These are phyloP conservation scores for Fusarium sp. DNA, from an alignment of 2,329 filamentous ascomycete genomes.

Conservation along the genomic window DNA sequence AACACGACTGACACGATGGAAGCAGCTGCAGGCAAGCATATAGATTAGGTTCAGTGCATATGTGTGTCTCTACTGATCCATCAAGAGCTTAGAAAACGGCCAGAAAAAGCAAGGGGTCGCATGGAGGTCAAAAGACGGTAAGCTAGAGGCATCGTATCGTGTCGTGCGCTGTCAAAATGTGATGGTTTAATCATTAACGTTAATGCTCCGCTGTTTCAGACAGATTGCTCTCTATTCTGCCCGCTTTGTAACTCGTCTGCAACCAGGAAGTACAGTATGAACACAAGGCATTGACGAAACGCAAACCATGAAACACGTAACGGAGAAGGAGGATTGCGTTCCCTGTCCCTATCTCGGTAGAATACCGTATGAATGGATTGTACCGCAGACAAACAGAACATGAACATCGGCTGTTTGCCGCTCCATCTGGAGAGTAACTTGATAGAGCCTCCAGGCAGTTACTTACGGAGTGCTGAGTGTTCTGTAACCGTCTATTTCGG, in stretches of 20 bases:
- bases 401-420: background rate
- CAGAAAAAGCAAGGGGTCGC: slow-evolving; percentile 16
- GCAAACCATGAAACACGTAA: slow-evolving; percentile 42
- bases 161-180: slow-evolving; percentile 6
- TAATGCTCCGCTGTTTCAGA: slow-evolving; percentile 46
- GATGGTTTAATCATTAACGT: too few species aligned
- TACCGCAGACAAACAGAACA: background rate
- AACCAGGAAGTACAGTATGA: background rate
- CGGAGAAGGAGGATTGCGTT: slow-evolving; percentile 26
- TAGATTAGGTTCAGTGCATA: slow-evolving; percentile 35
- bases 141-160: slow-evolving; percentile 1
- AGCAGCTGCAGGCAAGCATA: slow-evolving; percentile 31
- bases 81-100: background rate
- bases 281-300: slow-evolving; percentile 43
- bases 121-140: slow-evolving; percentile 30
- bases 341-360: slow-evolving; percentile 22
- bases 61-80: slow-evolving; percentile 10
- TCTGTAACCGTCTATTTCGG: slow-evolving; percentile 16
- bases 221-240: slow-evolving; percentile 23
- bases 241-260: background rate
- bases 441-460: background rate
- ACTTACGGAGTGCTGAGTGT: background rate
- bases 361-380: slow-evolving; percentile 3
- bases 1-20: slow-evolving; percentile 33
- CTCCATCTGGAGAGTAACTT: slow-evolving; percentile 8